Percentiles rank a stretch among this genome's conserved stretches.
Evolutionary conservation across 345 rosid species (phyloP).

Genomic region (Brassica juncea): DNA sequence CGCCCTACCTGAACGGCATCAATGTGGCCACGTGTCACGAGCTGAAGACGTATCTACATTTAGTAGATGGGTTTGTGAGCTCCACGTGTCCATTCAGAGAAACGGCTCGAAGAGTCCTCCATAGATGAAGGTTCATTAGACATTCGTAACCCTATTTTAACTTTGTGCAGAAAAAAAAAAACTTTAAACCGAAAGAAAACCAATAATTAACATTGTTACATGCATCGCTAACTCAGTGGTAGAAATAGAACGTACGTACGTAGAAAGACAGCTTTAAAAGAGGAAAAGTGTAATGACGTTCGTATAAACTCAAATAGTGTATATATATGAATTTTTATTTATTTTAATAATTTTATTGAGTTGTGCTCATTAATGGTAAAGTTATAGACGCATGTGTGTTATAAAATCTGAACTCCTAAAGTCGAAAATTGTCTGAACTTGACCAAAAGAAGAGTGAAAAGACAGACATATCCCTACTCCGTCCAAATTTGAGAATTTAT

Average conservation of each 20-base stretch:
- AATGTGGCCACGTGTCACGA: constrained; percentile 87
- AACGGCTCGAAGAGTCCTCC: constrained; percentile 49
- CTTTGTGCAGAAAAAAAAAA: neutral
- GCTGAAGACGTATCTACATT: constrained; percentile 69
- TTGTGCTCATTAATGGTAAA: neutral
- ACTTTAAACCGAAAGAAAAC: neutral
- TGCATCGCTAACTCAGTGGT: neutral
- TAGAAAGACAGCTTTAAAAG: constrained; percentile 15
- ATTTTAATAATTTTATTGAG: neutral
- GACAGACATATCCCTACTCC: constrained; percentile 31
- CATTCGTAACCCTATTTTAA: neutral
- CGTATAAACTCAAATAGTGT: constrained; percentile 1
- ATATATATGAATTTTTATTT: neutral
- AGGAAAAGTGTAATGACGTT: neutral
- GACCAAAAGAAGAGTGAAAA: neutral
- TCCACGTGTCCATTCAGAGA: constrained; percentile 72
- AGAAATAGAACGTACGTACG: neutral
- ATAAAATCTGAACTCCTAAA: constrained; percentile 11
- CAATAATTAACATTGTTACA: neutral
- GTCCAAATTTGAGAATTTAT: constrained; percentile 14
- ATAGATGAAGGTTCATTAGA: neutral
- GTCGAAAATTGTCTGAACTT: constrained; percentile 27
- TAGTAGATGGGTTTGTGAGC: constrained; percentile 69
- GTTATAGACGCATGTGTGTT: neutral
- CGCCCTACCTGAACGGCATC: constrained; percentile 54